Conservation (phyloP, 352 stramenopile species). For the Globisporangium paddicum region DNA sequence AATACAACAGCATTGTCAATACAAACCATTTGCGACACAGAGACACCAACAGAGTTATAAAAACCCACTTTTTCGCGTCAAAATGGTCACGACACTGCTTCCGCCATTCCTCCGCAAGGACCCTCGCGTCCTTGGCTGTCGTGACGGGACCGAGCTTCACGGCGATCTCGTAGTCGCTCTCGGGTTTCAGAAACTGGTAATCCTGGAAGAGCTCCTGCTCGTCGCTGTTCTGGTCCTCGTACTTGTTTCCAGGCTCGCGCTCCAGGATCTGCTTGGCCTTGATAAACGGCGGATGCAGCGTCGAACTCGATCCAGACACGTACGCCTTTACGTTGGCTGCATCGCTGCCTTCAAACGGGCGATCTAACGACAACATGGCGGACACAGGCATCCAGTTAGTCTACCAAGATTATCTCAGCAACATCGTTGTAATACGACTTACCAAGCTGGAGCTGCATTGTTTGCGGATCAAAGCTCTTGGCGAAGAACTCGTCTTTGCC, state of each 20-base stretch:
- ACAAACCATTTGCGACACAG: neutral
- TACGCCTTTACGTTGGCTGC: constrained; percentile 43
- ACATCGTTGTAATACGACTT: neutral
- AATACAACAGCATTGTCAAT: neutral
- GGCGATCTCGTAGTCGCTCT: constrained; percentile 69
- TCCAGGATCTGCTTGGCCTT: constrained; percentile 62
- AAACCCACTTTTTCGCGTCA: constrained; percentile 38
- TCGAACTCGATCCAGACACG: constrained; percentile 32
- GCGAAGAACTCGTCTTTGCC: constrained; percentile 49
- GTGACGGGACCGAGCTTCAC: constrained; percentile 66
- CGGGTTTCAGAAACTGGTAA: constrained; percentile 78
- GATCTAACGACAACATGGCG: constrained; percentile 36
- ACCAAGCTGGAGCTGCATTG: constrained; percentile 43
- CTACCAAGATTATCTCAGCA: neutral
- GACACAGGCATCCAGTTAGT: neutral
- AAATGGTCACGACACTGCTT: constrained; percentile 42
- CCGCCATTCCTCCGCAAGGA: constrained; percentile 65
- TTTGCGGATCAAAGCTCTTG: constrained; percentile 31
- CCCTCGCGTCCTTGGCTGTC: constrained; percentile 33
- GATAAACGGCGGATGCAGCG: constrained; percentile 53
- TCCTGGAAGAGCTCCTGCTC: constrained; percentile 85
- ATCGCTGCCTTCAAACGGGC: constrained; percentile 46
- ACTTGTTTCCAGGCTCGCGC: constrained; percentile 77
- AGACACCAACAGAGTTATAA: neutral
- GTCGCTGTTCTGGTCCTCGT: constrained; percentile 69